Evolutionary conservation across 1,284 basidiomycete genomes (phyloP), one percentile per base, ranked within the genome.

Genomic region (Rhodotorula mucilaginosa): DNA sequence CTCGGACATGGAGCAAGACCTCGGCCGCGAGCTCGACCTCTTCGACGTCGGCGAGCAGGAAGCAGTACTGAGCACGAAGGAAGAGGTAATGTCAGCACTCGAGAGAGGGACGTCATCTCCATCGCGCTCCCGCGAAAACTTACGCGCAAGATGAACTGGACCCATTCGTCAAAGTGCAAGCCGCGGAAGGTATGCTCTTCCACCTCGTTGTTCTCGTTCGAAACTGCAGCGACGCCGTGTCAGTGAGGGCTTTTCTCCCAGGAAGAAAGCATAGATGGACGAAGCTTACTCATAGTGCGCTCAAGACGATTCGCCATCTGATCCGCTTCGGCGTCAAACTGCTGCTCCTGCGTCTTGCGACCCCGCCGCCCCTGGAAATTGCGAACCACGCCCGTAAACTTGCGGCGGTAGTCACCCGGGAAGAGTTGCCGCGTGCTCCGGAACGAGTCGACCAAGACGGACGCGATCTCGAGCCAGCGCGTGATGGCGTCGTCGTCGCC

Each of bases 361-460:
- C 77, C 83, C 58, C 61, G 67, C 61, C 69, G 46, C 0, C 48
- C 26, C 29, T 26, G 64, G 47, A 46, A 47, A 16, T 59, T 34
- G 58, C 54, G 23, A 4, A 68, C 21, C 21, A 83, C 78, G 4
- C 82, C 82, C 74, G 79, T 71, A 29, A 74, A 78, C 52, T 74
- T 76, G 56, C 70, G 76, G 60, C 68, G 74, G 51, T 54, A 82
- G 56, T 88, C 88, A 13, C 89, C 88, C 73, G 89, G 85, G 79
- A 96, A 97, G 74, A 97, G 80, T 71, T 88, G 87, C 76, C 89
- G 86, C 16, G 93, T 94, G 82, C 92, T 88, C 61, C 94, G 85
- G 82, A 94, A 97, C 78, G 88, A 89, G 75, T 97, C 93, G 21
- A 97, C 85, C 62, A 98, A 84, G 70, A 88, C 90, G 76, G 91